A percentile compares a stretch with the other conserved stretches of the same genome.
These are phyloP conservation scores for Dactylellina drechsleri DNA, from an alignment of 2,329 filamentous ascomycete species.

Conservation along the genomic window DNA sequence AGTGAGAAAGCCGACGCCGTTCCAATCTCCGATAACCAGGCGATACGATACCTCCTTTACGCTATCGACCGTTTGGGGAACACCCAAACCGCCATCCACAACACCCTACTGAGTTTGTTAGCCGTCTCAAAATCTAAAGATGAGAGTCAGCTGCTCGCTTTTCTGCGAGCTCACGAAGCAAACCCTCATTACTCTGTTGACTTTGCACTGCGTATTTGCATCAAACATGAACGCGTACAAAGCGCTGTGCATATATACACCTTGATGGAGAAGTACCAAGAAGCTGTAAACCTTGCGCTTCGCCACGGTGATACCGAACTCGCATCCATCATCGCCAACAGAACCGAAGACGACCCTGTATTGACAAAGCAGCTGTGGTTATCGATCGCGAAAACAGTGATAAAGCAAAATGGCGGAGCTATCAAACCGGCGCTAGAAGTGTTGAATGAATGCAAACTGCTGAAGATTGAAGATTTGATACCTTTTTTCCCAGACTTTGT, in stretches of 20 bases:
- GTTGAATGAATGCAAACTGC: conserved; percentile 85
- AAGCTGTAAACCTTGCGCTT: conserved; percentile 90
- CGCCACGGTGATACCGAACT: conserved; percentile 90
- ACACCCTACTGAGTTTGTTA: conserved; percentile 95
- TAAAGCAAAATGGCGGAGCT: conserved; percentile 77
- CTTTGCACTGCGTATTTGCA: conserved; percentile 93
- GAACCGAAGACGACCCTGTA: conserved; percentile 78
- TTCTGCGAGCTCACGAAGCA: conserved; percentile 88
- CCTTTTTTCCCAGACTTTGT: conserved; percentile 99
- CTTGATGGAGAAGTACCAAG: conserved; percentile 91
- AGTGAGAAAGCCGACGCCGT: conserved; percentile 72
- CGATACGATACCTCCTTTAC: conserved; percentile 90
- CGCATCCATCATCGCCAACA: conserved; percentile 86
- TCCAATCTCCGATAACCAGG: conserved; percentile 74
- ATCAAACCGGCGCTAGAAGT: conserved; percentile 96
- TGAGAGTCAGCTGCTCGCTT: conserved; percentile 84
- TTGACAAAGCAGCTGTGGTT: conserved; percentile 96
- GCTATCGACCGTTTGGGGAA: conserved; percentile 87
- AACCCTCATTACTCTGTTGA: conserved; percentile 92
- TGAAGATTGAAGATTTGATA: conserved; percentile 95
- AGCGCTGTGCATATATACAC: conserved; percentile 98
- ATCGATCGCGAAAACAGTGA: conserved; percentile 92
- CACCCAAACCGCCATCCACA: conserved; percentile 87
- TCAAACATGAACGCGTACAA: conserved; percentile 90
- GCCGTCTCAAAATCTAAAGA: conserved; percentile 84